Conservation (phyloP, 441 rosid genomes). For the Flueggea neowawraea region DNA sequence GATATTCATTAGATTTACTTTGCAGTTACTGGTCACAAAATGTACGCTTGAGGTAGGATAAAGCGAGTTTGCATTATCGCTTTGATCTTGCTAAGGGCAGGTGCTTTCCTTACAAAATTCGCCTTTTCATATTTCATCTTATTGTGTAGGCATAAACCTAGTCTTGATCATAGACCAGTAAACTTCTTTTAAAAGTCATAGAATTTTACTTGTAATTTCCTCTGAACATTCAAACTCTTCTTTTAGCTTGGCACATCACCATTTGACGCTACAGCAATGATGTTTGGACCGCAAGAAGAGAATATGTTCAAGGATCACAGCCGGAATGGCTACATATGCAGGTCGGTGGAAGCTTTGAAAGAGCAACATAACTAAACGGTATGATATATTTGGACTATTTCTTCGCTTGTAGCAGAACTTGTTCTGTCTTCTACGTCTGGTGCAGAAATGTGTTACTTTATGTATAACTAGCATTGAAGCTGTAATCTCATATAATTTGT, state of each 20-base stretch:
- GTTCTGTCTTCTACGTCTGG: constrained; percentile 6
- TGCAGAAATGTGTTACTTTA: constrained; percentile 13
- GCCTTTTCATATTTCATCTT: too few relatives aligned
- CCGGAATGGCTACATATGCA: constrained; percentile 90
- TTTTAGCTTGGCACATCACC: constrained; percentile 51
- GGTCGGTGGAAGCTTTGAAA: constrained; percentile 54
- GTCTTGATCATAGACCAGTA: too few relatives aligned
- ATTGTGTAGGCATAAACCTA: too few relatives aligned
- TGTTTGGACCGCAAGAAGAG: constrained; percentile 63
- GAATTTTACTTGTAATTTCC: not conserved
- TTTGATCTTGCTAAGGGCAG: too few relatives aligned
- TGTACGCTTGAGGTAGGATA: not conserved
- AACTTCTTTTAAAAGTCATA: too few relatives aligned
- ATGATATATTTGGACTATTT: constrained; percentile 3
- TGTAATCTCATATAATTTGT: constrained; percentile 24
- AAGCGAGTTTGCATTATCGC: too few relatives aligned
- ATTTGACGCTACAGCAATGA: constrained; percentile 52
- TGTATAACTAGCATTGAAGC: constrained; percentile 8
- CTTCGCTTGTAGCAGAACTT: constrained; percentile 7
- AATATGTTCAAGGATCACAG: constrained; percentile 52
- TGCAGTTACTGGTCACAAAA: not conserved
- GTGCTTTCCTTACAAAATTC: too few relatives aligned
- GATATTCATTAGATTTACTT: not conserved
- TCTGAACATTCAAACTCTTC: constrained; percentile 5
- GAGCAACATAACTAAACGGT: constrained; percentile 31